Evolutionary conservation across 139 green algal species (phyloP).

Genomic region (Coelastrella sp.): DNA sequence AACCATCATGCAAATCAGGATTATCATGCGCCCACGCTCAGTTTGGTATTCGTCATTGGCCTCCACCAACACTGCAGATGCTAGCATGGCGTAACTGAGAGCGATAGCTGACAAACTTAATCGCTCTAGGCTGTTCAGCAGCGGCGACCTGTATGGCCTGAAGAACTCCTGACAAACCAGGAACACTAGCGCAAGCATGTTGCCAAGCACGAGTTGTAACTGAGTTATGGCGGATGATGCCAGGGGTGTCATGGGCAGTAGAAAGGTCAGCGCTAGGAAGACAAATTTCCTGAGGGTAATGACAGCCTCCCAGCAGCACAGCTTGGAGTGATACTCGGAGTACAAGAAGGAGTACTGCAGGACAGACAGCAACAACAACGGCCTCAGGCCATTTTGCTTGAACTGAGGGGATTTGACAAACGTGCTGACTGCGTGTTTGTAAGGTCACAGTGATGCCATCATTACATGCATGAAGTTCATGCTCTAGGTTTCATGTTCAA

Average conservation of each 20-base stretch:
- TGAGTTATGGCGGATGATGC: not conserved
- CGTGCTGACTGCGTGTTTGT: not conserved
- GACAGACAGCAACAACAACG: not conserved
- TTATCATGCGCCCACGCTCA: not conserved
- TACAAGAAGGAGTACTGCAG: slow-evolving; percentile 35
- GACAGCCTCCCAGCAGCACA: slow-evolving; percentile 26
- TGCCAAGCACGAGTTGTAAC: not conserved
- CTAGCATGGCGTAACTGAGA: not conserved
- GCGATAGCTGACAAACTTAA: not conserved
- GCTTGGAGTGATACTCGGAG: not conserved
- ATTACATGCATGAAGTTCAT: not conserved
- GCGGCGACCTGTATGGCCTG: not conserved
- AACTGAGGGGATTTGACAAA: not conserved
- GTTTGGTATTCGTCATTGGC: not conserved
- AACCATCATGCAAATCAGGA: not conserved
- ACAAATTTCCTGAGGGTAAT: not conserved
- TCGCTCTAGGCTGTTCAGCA: slow-evolving; percentile 29
- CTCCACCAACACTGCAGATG: not conserved
- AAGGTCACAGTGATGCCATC: not conserved
- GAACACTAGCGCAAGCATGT: not conserved
- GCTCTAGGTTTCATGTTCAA: too few species aligned
- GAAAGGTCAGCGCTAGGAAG: slow-evolving; percentile 13
- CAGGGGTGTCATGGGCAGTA: not conserved
- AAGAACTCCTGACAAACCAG: not conserved
- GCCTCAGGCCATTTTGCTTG: not conserved